Conservation (phyloP, 1,284 basidiomycete species). For the Cystobasidiaceae sp. region DNA sequence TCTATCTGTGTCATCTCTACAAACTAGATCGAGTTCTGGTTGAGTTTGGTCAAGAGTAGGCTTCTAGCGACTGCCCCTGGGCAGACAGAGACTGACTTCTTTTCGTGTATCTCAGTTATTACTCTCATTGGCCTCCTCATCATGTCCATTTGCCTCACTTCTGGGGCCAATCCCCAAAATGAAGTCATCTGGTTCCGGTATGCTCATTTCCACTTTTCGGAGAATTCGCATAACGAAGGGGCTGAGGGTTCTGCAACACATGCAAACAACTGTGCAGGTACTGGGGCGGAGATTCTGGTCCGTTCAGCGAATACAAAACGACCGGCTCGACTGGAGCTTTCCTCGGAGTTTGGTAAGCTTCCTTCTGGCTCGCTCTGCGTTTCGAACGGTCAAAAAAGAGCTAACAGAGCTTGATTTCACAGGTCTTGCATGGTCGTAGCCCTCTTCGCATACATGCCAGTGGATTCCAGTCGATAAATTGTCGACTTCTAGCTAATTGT, state of each 20-base stretch:
- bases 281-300: not conserved
- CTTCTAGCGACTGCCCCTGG: too few species aligned
- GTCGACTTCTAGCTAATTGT: not conserved
- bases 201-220: too few species aligned
- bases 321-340: conserved; percentile 2
- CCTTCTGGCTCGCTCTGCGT: too few species aligned
- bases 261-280: too few species aligned
- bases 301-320: not conserved
- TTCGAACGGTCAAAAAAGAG: too few species aligned
- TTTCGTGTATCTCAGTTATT: not conserved
- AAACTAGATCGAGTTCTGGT: conserved; percentile 19
- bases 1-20: too few species aligned
- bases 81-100: not conserved
- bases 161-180: not conserved
- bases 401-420: too few species aligned
- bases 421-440: conserved; percentile 45
- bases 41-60: not conserved
- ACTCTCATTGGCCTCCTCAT: conserved; percentile 15
- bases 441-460: conserved; percentile 49
- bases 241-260: too few species aligned
- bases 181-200: conserved; percentile 18
- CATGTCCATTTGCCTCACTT: conserved; percentile 17
- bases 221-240: too few species aligned
- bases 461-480: too few species aligned
- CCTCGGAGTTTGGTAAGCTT: conserved; percentile 30